Evolutionary conservation across 164 flowering plant species (phyloP).

Genomic region (Kingdonia uniflora): DNA sequence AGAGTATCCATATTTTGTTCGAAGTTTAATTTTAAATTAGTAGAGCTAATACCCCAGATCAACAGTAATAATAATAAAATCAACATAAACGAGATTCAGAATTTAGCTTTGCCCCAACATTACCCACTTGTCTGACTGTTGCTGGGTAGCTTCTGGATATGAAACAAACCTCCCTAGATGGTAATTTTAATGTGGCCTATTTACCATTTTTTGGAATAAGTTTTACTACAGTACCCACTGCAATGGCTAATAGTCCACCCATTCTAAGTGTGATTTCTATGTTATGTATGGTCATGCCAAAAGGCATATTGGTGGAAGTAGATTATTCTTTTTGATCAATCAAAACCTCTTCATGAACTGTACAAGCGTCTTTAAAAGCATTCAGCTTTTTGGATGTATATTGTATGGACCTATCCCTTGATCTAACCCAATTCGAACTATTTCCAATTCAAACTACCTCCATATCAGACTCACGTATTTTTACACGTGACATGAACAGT

Average conservation of each 20-base stretch:
- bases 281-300: neutral
- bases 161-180: neutral
- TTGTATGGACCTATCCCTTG: no score
- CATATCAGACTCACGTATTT: no score
- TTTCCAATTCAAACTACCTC: no score
- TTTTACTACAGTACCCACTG: neutral
- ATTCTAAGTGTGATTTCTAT: neutral
- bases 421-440: no score
- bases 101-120: no score
- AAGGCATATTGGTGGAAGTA: neutral
- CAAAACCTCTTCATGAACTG: neutral
- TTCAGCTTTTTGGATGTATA: neutral
- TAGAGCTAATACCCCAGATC: no score
- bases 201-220: neutral
- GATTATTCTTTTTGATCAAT: neutral
- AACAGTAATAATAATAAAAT: no score
- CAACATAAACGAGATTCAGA: no score
- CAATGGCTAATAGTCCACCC: no score
- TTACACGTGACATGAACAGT: no score
- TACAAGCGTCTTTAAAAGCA: neutral
- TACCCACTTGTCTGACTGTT: conserved; percentile 1
- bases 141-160: neutral
- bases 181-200: neutral
- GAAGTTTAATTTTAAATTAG: no score
- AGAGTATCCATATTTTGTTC: no score